Conservation (phyloP, 306 rosid species). For the Medicago lupulina region DNA sequence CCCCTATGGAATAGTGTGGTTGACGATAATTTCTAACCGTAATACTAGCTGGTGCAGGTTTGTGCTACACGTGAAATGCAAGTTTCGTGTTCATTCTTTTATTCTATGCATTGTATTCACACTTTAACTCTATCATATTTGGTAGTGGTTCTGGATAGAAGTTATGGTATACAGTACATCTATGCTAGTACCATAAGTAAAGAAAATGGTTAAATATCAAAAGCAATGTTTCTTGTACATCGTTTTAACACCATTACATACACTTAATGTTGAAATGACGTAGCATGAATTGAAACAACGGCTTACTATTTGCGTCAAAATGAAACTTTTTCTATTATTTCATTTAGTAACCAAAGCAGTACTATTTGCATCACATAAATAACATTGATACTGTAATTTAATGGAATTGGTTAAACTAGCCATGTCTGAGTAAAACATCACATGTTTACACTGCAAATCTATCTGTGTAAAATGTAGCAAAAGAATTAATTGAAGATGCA, state of each 20-base stretch:
- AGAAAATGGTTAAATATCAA: constrained; percentile 32
- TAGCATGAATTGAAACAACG: neutral
- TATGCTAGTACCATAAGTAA: constrained; percentile 20
- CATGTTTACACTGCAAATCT: neutral
- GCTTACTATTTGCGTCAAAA: neutral
- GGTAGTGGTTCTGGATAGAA: constrained; percentile 21
- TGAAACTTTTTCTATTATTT: neutral
- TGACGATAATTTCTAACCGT: constrained; percentile 11
- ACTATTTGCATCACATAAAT: neutral
- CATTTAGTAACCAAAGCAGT: neutral
- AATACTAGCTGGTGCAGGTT: constrained; percentile 15
- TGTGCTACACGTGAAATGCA: constrained; percentile 26
- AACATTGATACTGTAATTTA: neutral
- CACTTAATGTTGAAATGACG: neutral
- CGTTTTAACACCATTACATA: neutral
- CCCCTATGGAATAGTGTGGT: constrained; percentile 63
- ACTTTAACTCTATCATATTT: constrained; percentile 17
- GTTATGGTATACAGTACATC: neutral
- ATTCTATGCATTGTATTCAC: constrained; percentile 23
- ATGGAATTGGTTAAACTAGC: neutral
- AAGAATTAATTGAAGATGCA: neutral
- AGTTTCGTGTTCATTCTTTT: constrained; percentile 21
- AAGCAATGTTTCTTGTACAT: constrained; percentile 22
- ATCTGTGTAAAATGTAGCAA: neutral
- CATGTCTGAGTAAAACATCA: neutral